Evolutionary conservation across 2,329 filamentous ascomycete species (phyloP).

Genomic region (Malbranchea cinnamomea): DNA sequence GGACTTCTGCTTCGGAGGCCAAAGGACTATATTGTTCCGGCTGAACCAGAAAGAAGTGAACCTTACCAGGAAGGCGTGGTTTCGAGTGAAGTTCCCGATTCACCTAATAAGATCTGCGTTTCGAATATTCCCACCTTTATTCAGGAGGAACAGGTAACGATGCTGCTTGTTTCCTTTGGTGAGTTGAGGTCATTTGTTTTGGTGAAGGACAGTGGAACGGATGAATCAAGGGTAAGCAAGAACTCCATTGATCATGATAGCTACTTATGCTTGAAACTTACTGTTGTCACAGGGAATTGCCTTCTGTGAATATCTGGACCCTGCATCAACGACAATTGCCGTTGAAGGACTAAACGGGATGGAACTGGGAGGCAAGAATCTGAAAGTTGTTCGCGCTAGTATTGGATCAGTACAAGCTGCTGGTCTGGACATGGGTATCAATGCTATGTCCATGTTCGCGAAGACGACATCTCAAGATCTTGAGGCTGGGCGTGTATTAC

Average conservation of each 20-base stretch:
- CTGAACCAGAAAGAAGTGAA: slow-evolving; percentile 56
- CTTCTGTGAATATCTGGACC: slow-evolving; percentile 86
- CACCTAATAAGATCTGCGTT: slow-evolving; percentile 87
- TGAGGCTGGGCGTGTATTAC: slow-evolving; percentile 70
- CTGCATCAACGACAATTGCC: slow-evolving; percentile 60
- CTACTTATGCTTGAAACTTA: neutral
- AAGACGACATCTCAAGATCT: slow-evolving; percentile 68
- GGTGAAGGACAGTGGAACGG: slow-evolving; percentile 71
- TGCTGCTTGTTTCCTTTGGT: slow-evolving; percentile 80
- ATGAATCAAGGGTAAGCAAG: slow-evolving; percentile 65
- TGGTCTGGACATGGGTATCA: slow-evolving; percentile 87
- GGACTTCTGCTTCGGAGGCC: slow-evolving; percentile 64
- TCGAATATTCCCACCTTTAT: slow-evolving; percentile 80
- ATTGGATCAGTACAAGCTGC: slow-evolving; percentile 87
- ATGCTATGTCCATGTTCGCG: slow-evolving; percentile 94
- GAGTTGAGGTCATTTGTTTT: slow-evolving; percentile 84
- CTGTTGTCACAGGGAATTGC: slow-evolving; percentile 60
- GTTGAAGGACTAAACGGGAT: slow-evolving; percentile 86
- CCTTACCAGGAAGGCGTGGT: slow-evolving; percentile 63
- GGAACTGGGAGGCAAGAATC: slow-evolving; percentile 72
- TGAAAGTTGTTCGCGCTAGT: slow-evolving; percentile 79
- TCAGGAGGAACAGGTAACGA: slow-evolving; percentile 78
- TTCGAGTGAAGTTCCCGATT: slow-evolving; percentile 72
- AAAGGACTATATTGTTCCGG: slow-evolving; percentile 93
- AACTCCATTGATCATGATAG: slow-evolving; percentile 1